Evolutionary conservation across 176 grass and related monocot species (phyloP).

Genomic region (Chrysopogon serrulatus): DNA sequence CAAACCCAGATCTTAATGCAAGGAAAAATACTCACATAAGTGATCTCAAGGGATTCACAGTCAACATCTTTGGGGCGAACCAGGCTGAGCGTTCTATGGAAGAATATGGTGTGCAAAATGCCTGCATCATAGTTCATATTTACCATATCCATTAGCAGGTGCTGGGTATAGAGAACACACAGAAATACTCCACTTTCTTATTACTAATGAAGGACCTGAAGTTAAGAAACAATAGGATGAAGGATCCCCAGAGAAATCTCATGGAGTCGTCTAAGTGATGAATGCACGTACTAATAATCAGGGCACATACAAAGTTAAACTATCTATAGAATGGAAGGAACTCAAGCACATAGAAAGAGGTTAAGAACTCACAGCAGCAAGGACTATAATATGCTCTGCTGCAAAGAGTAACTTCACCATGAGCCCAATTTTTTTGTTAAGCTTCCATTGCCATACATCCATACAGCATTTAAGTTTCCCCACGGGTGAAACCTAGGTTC

Average conservation of each 20-base stretch:
- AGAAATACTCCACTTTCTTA: background rate
- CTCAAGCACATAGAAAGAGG: background rate
- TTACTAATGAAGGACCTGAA: no score
- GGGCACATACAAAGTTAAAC: background rate
- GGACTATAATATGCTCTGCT: background rate
- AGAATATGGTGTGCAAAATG: conserved; percentile 87
- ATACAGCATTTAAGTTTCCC: background rate
- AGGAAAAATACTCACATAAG: no score
- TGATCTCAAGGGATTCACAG: conserved; percentile 58
- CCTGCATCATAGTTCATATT: conserved; percentile 40
- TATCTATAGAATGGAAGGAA: background rate
- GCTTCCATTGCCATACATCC: background rate
- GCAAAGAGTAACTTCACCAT: background rate
- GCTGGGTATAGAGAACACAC: no score
- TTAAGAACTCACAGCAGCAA: no score
- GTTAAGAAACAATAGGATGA: no score
- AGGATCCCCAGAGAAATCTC: background rate
- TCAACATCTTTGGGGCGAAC: conserved; percentile 87
- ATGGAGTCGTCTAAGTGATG: background rate
- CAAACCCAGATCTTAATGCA: background rate
- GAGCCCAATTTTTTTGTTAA: background rate
- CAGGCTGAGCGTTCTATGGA: conserved; percentile 82
- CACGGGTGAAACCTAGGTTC: background rate
- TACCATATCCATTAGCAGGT: background rate
- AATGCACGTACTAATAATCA: background rate